These are phyloP conservation scores for Nothophytophthora sp. DNA, from an alignment of 352 stramenopile species.

Conservation along the genomic window DNA sequence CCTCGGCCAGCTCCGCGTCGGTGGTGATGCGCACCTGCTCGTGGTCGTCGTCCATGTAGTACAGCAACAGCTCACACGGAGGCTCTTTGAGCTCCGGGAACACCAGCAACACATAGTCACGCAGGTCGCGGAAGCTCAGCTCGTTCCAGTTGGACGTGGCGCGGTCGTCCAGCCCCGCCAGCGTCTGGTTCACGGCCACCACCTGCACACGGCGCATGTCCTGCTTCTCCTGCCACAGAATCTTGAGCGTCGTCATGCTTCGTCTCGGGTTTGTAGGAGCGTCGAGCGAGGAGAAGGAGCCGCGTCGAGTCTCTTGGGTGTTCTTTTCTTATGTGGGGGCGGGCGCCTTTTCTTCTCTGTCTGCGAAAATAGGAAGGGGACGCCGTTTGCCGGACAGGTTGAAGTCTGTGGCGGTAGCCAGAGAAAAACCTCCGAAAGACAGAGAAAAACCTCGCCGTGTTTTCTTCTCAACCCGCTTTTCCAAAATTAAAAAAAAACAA, in stretches of 20 bases:
- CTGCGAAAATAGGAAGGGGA: too few relatives aligned
- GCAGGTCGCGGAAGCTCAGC: conserved; percentile 62
- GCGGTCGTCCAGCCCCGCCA: conserved; percentile 50
- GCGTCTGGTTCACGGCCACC: conserved; percentile 57
- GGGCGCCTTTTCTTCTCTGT: not conserved
- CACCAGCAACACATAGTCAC: conserved; percentile 68
- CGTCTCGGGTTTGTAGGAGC: too few relatives aligned
- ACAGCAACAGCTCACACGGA: conserved; percentile 53
- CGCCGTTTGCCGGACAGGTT: too few relatives aligned
- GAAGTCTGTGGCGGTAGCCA: too few relatives aligned
- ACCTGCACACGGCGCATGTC: conserved; percentile 87
- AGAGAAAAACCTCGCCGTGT: too few relatives aligned
- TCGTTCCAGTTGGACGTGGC: conserved; percentile 17
- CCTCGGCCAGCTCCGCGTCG: conserved; percentile 76
- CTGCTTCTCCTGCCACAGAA: conserved; percentile 77
- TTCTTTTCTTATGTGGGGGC: too few relatives aligned
- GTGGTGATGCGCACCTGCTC: conserved; percentile 86
- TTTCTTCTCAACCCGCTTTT: too few relatives aligned
- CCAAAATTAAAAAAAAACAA: too few relatives aligned
- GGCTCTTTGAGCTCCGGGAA: conserved; percentile 53
- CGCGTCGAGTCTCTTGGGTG: too few relatives aligned
- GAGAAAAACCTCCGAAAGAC: too few relatives aligned
- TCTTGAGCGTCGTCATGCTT: conserved; percentile 84
- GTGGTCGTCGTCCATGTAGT: conserved; percentile 85
- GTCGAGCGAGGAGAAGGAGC: conserved; percentile 27